Evolutionary conservation across 2,329 filamentous ascomycete species (phyloP), one percentile per base, ranked within the genome.

Genomic region (Colletotrichum karsti): DNA sequence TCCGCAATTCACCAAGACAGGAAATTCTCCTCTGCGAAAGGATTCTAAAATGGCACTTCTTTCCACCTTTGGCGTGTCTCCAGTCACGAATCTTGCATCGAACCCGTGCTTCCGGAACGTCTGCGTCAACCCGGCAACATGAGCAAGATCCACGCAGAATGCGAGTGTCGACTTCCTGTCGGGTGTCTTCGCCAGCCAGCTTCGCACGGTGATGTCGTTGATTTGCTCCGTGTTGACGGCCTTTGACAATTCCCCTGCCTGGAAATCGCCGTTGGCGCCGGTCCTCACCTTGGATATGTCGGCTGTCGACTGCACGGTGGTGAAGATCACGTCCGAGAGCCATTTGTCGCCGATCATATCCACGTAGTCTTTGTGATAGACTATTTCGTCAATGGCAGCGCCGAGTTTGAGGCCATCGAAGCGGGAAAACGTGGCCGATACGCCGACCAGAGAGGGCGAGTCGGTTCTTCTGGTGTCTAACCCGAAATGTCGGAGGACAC

Each of bases 241-340:
- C 46, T 84, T 83, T 5, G 94, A 97, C 5, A 99, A 86, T n/a
- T 94, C 91, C 1, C 87, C 84, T 0, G 91, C 81, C 64, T 92
- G 90, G 73, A 97, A 99, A 76, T 99, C 96, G 2, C 94, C 94
- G 70, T 86, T 89, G 6, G 79, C 80, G 7, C 87, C 87, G 72
- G 85, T 90, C 64, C 79, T 85, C 42, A 97, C 92, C 50, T 84
- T 85, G 3, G 91, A 92, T 35, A 99, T 83, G 78, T 98, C 92
- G 30, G 92, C 94, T 15, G 91, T 90, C 0, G 94, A 93, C 71
- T 92, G 87, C 22, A 98, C 95, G 0, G 96, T 98, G 0, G 96
- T 98, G 80, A 99, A 98, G 4, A 95, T 83, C n/a, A 97, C 93
- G 76, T 96, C 89, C 0, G 94, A 91, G 12, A 99, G 87, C 94